Conservation (phyloP, 768 basidiomycete genomes). For the Pleurotus tuoliensis region DNA sequence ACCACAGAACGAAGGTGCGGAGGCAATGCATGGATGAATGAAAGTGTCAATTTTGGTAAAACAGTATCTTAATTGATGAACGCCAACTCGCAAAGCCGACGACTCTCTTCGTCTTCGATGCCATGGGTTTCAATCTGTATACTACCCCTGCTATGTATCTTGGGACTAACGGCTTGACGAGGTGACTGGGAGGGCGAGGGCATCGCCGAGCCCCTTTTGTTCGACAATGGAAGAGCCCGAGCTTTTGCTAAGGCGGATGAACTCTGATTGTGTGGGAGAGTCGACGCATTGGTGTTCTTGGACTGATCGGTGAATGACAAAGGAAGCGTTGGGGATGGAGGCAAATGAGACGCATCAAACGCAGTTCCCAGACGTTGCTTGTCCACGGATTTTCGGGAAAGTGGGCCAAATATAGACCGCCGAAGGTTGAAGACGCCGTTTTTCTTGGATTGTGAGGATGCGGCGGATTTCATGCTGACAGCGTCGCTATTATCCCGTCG, state of each 20-base stretch:
- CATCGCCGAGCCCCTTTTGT: background rate
- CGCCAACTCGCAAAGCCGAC: slow-evolving; percentile 69
- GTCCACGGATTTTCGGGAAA: slow-evolving; percentile 21
- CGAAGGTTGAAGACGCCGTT: slow-evolving; percentile 36
- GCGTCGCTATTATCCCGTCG: slow-evolving; percentile 1
- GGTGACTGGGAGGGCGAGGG: slow-evolving; percentile 9
- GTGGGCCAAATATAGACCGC: slow-evolving; percentile 38
- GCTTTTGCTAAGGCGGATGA: background rate
- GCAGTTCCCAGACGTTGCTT: slow-evolving; percentile 14
- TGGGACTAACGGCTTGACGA: slow-evolving; percentile 48
- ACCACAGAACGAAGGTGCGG: background rate
- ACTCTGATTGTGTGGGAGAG: background rate
- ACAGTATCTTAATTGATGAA: slow-evolving; percentile 37
- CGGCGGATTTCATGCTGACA: background rate
- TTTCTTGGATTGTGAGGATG: background rate
- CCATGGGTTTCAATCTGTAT: slow-evolving; percentile 48
- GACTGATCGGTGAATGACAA: slow-evolving; percentile 9
- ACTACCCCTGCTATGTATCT: slow-evolving; percentile 54
- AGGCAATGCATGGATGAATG: background rate
- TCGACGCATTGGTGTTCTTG: background rate
- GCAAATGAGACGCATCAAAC: slow-evolving; percentile 31
- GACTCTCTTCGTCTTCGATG: slow-evolving; percentile 66
- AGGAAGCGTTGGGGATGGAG: slow-evolving; percentile 32
- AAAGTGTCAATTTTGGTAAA: background rate
- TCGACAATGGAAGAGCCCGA: background rate